Conservation (phyloP, 176 grass and related monocot genomes). For the Zoysia japonica region DNA sequence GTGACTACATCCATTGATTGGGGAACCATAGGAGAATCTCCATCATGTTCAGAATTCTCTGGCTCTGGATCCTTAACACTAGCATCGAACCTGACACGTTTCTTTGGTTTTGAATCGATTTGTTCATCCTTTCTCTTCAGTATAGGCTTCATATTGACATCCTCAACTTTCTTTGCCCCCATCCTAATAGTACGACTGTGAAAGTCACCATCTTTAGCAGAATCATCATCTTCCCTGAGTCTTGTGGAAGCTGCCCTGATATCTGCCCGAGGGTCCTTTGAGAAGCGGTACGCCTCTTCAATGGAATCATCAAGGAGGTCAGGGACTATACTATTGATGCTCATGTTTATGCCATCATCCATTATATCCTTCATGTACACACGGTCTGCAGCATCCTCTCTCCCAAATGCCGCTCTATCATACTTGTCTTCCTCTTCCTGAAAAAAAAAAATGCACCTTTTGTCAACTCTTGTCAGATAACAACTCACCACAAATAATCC, state of each 20-base stretch:
- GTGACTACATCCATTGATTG: conserved; percentile 45
- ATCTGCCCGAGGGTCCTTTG: conserved; percentile 73
- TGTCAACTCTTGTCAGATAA: conserved; percentile 10
- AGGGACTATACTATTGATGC: conserved; percentile 72
- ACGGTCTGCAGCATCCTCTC: conserved; percentile 57
- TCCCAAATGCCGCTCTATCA: conserved; percentile 72
- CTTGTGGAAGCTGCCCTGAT: conserved; percentile 63
- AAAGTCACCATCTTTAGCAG: conserved; percentile 21
- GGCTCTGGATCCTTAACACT: conserved; percentile 49
- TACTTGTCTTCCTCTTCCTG: conserved; percentile 98
- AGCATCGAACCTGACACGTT: conserved; percentile 82
- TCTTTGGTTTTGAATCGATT: conserved; percentile 68
- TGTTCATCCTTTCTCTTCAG: conserved; percentile 84
- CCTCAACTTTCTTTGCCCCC: conserved; percentile 40
- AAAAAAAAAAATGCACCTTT: background rate
- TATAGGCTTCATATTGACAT: conserved; percentile 73
- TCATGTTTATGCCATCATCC: conserved; percentile 76
- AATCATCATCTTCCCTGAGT: conserved; percentile 63
- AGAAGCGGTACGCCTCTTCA: conserved; percentile 41
- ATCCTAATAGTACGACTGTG: background rate
- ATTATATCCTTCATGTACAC: conserved; percentile 93
- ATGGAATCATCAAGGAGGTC: conserved; percentile 71
- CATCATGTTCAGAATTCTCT: conserved; percentile 47
- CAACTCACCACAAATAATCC: background rate
- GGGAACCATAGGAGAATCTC: conserved; percentile 58